Evolutionary conservation across 1,284 basidiomycete genomes (phyloP).

Genomic region (Exsudoporus floridanus): DNA sequence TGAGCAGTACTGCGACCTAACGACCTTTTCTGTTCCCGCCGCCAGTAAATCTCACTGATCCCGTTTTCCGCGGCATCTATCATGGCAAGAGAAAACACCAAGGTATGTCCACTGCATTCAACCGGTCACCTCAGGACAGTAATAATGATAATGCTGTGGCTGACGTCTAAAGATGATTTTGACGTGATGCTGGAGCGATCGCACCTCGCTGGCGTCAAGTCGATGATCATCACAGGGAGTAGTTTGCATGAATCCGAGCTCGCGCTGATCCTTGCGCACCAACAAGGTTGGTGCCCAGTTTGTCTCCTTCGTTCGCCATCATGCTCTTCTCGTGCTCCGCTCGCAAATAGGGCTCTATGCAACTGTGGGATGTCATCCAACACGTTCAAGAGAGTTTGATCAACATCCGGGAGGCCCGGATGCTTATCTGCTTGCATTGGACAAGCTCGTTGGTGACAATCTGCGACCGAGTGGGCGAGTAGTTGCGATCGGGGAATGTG

Average conservation of each 20-base stretch:
- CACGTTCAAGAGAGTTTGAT: constrained; percentile 77
- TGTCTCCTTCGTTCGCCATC: not conserved
- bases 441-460: constrained; percentile 56
- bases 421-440: constrained; percentile 65
- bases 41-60: constrained; percentile 62
- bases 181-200: constrained; percentile 62
- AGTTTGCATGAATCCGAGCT: constrained; percentile 66
- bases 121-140: not conserved
- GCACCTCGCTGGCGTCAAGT: constrained; percentile 62
- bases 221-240: constrained; percentile 83
- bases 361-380: constrained; percentile 87
- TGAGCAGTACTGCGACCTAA: not conserved
- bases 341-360: constrained; percentile 58
- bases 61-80: constrained; percentile 57
- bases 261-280: constrained; percentile 62
- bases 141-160: not conserved
- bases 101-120: constrained; percentile 39
- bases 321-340: not conserved
- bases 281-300: constrained; percentile 46
- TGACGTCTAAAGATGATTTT: constrained; percentile 59
- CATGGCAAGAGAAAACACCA: constrained; percentile 54
- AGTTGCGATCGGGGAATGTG: constrained; percentile 85
- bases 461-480: constrained; percentile 56
- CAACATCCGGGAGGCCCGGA: constrained; percentile 56
- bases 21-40: not conserved